Percentiles rank a stretch among this genome's conserved stretches.
Conservation (phyloP, 192 early-diverging fungal species). For the Coemansia sp. region DNA sequence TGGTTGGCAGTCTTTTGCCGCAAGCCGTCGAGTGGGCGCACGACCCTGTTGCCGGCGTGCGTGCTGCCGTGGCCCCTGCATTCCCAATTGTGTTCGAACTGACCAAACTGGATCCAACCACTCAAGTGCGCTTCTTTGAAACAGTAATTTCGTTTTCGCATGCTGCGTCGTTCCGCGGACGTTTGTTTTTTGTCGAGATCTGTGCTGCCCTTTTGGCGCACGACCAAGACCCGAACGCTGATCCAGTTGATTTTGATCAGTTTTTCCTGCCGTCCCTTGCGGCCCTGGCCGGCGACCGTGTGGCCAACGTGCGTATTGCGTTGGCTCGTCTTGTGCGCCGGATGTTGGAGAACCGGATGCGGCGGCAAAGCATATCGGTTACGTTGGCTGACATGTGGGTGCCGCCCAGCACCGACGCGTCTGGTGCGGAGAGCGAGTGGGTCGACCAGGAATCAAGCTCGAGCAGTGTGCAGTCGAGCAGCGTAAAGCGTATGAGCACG, state of each 20-base stretch:
- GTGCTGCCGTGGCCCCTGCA: slow-evolving; percentile 50
- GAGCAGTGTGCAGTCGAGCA: background rate
- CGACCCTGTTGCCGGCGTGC: slow-evolving; percentile 58
- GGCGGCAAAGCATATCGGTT: slow-evolving; percentile 35
- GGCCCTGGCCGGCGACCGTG: slow-evolving; percentile 59
- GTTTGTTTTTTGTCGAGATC: slow-evolving; percentile 66
- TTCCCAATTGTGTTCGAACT: slow-evolving; percentile 52
- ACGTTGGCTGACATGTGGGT: slow-evolving; percentile 30
- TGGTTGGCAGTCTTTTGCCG: slow-evolving; percentile 67
- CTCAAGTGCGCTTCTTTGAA: slow-evolving; percentile 50
- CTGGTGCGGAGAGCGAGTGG: background rate
- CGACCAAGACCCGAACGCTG: slow-evolving; percentile 58
- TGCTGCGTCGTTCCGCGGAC: slow-evolving; percentile 52
- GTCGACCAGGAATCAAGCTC: background rate
- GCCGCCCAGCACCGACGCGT: background rate
- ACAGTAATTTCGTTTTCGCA: slow-evolving; percentile 52
- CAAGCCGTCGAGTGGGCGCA: slow-evolving; percentile 59
- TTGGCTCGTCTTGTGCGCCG: slow-evolving; percentile 58
- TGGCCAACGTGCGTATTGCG: slow-evolving; percentile 74
- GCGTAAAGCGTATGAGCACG: background rate
- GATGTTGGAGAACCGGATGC: slow-evolving; percentile 47
- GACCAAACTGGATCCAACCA: slow-evolving; percentile 41
- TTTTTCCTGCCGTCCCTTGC: slow-evolving; percentile 67
- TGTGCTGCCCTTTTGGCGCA: slow-evolving; percentile 63
- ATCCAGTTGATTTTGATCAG: slow-evolving; percentile 62